A percentile compares a stretch with the other conserved stretches of the same genome.
These are phyloP conservation scores for Baeospora myosura DNA, from an alignment of 1,284 basidiomycete genomes.

Conservation along the genomic window DNA sequence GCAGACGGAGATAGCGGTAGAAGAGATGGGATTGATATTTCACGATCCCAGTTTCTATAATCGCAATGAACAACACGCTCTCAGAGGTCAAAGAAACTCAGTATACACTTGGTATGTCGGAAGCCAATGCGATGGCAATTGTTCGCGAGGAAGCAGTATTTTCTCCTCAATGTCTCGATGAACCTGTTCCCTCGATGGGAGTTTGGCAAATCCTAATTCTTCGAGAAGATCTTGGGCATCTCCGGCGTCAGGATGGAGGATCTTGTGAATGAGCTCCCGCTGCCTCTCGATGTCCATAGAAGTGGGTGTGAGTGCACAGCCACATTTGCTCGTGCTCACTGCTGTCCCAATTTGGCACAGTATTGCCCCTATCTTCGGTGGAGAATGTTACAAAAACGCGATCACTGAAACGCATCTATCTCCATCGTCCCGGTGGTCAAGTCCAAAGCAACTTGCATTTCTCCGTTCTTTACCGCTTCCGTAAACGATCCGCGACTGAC, in stretches of 20 bases:
- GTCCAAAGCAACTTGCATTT: too few species aligned
- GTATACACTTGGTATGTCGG: slow-evolving; percentile 70
- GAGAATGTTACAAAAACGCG: too few species aligned
- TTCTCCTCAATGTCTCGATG: slow-evolving; percentile 61
- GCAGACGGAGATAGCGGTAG: slow-evolving; percentile 61
- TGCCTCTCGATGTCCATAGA: slow-evolving; percentile 25
- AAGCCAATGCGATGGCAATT: slow-evolving; percentile 64
- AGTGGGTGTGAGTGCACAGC: neutral
- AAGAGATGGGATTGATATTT: slow-evolving; percentile 53
- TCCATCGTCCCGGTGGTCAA: too few species aligned
- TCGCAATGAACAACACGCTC: slow-evolving; percentile 17
- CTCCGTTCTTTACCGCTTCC: too few species aligned
- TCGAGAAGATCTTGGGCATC: slow-evolving; percentile 38
- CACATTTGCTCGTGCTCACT: too few species aligned
- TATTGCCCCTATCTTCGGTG: too few species aligned
- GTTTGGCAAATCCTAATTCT: slow-evolving; percentile 44
- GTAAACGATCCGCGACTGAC: too few species aligned
- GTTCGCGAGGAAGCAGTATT: slow-evolving; percentile 57
- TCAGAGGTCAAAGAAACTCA: slow-evolving; percentile 7
- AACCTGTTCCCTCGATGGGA: slow-evolving; percentile 53
- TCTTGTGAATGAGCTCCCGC: slow-evolving; percentile 35
- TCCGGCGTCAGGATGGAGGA: slow-evolving; percentile 35
- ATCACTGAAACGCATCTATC: too few species aligned
- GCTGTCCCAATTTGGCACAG: too few species aligned
- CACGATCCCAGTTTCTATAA: slow-evolving; percentile 63